Evolutionary conservation across 177 flowering plant species (phyloP).

Genomic region (Vitis hybrid): DNA sequence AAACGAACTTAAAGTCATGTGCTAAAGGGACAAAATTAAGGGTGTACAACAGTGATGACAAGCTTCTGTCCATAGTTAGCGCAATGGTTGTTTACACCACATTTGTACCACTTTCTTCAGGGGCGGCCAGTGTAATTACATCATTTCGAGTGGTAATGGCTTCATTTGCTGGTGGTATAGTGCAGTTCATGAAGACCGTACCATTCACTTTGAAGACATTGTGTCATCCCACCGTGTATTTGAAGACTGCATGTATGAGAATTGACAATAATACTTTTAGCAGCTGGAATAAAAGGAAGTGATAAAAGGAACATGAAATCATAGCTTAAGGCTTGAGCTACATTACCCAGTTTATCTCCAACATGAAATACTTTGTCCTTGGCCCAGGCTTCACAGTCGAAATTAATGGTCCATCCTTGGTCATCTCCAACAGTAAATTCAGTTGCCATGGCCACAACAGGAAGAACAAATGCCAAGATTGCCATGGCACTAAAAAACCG

Average conservation of each 20-base stretch:
- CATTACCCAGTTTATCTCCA: constrained; percentile 12
- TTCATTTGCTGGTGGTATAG: not conserved
- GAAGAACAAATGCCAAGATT: not conserved
- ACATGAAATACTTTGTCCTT: constrained; percentile 6
- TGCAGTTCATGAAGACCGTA: constrained; percentile 23
- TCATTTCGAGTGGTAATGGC: constrained; percentile 20
- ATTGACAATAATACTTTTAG: too few species aligned
- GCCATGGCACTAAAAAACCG: not conserved
- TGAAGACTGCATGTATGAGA: constrained; percentile 14
- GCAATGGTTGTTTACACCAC: constrained; percentile 26
- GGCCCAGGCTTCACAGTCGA: constrained; percentile 13
- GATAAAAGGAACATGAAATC: too few species aligned
- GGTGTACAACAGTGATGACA: not conserved
- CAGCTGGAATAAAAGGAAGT: too few species aligned
- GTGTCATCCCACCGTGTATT: constrained; percentile 18
- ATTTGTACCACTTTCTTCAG: constrained; percentile 31
- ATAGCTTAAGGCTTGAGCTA: not conserved
- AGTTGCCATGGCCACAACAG: not conserved
- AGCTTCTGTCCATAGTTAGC: constrained; percentile 4
- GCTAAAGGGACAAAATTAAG: too few species aligned
- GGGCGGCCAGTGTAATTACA: constrained; percentile 1
- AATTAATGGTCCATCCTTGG: constrained; percentile 54
- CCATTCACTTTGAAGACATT: constrained; percentile 28
- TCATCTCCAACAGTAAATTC: constrained; percentile 31
- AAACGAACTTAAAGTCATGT: too few species aligned